These are phyloP conservation scores for Bifiguratus adelaidae DNA, from an alignment of 192 early-diverging fungal genomes.

Conservation along the genomic window DNA sequence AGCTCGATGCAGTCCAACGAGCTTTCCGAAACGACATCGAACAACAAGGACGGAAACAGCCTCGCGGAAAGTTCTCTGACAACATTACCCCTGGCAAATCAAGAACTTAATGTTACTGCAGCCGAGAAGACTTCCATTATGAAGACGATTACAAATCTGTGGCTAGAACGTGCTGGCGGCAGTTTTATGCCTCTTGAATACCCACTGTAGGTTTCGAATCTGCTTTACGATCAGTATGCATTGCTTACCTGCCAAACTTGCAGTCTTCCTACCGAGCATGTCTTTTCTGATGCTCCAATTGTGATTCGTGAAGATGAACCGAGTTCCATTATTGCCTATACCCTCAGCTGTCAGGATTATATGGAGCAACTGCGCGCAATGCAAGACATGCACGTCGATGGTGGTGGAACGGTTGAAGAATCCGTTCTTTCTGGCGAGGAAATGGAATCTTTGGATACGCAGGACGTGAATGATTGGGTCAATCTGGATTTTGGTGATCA, in stretches of 20 bases:
- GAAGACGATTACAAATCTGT: conserved; percentile 65
- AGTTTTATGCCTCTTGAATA: conserved; percentile 60
- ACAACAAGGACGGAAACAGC: too few relatives aligned
- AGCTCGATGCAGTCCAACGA: too few relatives aligned
- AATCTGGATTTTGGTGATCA: neutral
- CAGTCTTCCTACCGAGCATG: conserved; percentile 68
- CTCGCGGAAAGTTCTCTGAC: too few relatives aligned
- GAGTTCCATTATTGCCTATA: conserved; percentile 86
- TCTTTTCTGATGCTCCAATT: conserved; percentile 77
- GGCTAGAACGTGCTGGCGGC: conserved; percentile 52
- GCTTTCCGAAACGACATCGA: too few relatives aligned
- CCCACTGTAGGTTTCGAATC: conserved; percentile 55
- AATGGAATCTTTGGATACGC: neutral
- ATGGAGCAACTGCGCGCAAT: conserved; percentile 47
- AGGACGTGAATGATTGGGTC: neutral
- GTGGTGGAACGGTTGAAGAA: neutral
- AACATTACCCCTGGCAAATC: too few relatives aligned
- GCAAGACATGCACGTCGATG: conserved; percentile 16
- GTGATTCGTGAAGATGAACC: conserved; percentile 89
- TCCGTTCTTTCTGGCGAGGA: too few relatives aligned
- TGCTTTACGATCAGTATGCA: neutral
- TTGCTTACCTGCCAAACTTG: neutral
- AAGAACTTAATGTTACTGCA: too few relatives aligned
- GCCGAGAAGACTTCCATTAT: conserved; percentile 53
- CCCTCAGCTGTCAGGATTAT: conserved; percentile 67